Percentiles rank a stretch among this genome's conserved stretches.
Conservation (phyloP, 139 green algal genomes). For the Volvox africanus region DNA sequence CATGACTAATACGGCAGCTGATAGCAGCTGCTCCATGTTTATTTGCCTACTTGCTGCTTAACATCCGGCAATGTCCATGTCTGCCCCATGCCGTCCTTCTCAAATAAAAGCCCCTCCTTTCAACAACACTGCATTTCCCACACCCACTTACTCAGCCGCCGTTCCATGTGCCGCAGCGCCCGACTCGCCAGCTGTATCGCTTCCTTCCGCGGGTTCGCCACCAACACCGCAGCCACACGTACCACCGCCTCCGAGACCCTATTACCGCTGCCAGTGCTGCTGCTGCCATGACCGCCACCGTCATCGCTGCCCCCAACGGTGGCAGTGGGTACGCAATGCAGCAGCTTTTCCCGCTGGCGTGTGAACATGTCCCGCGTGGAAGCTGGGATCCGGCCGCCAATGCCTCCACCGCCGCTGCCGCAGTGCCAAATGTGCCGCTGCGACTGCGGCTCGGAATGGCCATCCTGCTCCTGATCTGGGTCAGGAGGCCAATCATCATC, state of each 20-base stretch:
- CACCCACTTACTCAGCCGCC: constrained; percentile 13
- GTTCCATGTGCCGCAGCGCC: constrained; percentile 3
- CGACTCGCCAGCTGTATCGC: not conserved
- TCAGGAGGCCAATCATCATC: not conserved
- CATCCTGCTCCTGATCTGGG: not conserved
- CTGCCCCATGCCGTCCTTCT: too few relatives aligned
- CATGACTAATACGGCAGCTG: too few relatives aligned
- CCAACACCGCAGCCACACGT: constrained; percentile 16
- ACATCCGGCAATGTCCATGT: too few relatives aligned
- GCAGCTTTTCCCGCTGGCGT: not conserved
- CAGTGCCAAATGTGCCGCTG: not conserved
- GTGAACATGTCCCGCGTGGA: not conserved
- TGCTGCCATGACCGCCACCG: not conserved
- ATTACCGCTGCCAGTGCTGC: not conserved
- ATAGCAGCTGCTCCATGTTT: too few relatives aligned
- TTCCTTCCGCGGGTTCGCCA: constrained; percentile 1
- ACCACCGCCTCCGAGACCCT: not conserved
- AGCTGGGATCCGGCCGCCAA: not conserved
- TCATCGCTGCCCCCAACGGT: not conserved
- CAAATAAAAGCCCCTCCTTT: too few relatives aligned
- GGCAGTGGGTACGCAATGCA: not conserved
- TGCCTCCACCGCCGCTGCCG: not conserved
- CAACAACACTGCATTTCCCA: too few relatives aligned
- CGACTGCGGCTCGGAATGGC: not conserved
- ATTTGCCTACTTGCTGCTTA: too few relatives aligned